Evolutionary conservation across 306 rosid species (phyloP), one percentile per base, ranked within the genome.

Genomic region (Boehmeria nivea): DNA sequence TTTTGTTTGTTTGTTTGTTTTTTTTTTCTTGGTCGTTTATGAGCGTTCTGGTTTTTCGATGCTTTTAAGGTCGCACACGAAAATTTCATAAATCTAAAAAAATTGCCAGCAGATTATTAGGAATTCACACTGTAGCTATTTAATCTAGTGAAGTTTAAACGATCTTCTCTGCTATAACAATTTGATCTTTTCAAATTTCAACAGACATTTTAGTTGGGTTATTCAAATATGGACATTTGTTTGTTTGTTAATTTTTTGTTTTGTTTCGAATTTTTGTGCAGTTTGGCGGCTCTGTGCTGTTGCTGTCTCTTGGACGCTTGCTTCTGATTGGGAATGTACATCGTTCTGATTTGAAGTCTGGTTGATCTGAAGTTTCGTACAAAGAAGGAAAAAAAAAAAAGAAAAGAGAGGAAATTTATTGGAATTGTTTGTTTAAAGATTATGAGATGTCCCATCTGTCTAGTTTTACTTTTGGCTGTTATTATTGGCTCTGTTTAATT

Each of bases 241-340:
- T 31, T n/a, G n/a, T n/a, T n/a, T n/a, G n/a, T n/a, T n/a, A n/a
- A 10, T 31, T 43, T 22, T 42, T 40, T 27, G 59, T 60, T 55
- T 31, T 31, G 2, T 1, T 31, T 31, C n/a, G n/a, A n/a, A 55
- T 1, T 22, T 19, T 28, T 51, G 45, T 79, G 72, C 77, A 91
- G 98, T 60, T 76, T 91, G 93, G 98, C 98, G 81, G 98, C 91
- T 65, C 71, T 91, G 50, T 91, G 98, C 76, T 91, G 98, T 46
- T 91, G 98, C 63, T 91, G 98, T 59, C 76, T 91, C 46, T 64
- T 91, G 74, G 98, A 91, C 3, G 98, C 91, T 6, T 84, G 94
- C 85, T 91, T 91, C 72, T 91, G 76, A 80, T 57, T 58, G 43
- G n/a, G n/a, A n/a, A n/a, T n/a, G n/a, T n/a, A n/a, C n/a, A n/a